Evolutionary conservation across 2,329 filamentous ascomycete genomes (phyloP).

Genomic region (Sclerotinia spermophila): DNA sequence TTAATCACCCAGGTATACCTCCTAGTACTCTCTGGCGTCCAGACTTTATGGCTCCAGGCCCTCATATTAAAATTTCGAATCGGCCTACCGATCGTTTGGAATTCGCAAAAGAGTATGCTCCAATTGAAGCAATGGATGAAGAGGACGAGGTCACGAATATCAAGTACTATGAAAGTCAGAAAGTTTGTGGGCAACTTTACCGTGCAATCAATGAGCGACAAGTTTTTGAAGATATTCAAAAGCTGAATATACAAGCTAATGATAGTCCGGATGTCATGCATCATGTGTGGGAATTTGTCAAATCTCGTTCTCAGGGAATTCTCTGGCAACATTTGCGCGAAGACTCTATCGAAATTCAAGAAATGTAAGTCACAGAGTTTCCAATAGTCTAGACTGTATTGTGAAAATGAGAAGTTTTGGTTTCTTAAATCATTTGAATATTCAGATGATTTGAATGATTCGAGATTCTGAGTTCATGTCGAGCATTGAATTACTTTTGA

Average conservation of each 20-base stretch:
- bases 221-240: conserved; percentile 46
- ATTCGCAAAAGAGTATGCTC: conserved; percentile 9
- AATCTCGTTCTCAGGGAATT: conserved; percentile 35
- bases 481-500: neutral
- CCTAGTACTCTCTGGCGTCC: conserved; percentile 39
- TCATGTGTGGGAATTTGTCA: conserved; percentile 41
- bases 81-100: conserved; percentile 28
- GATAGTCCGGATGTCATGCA: conserved; percentile 28
- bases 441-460: neutral
- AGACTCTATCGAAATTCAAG: conserved; percentile 42
- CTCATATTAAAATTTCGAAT: conserved; percentile 43
- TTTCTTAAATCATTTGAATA: neutral
- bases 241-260: neutral
- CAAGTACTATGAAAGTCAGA: conserved; percentile 63
- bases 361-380: conserved; percentile 41
- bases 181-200: conserved; percentile 67
- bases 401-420: neutral
- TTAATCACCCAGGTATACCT: conserved; percentile 24
- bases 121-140: conserved; percentile 40
- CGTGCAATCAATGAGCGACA: conserved; percentile 67
- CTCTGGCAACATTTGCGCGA: conserved; percentile 41
- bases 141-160: conserved; percentile 47
- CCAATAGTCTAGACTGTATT: neutral
- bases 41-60: conserved; percentile 52
- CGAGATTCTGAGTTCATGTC: neutral